Evolutionary conservation across 1,284 basidiomycete genomes (phyloP).

Genomic region (Peniophora sp.): DNA sequence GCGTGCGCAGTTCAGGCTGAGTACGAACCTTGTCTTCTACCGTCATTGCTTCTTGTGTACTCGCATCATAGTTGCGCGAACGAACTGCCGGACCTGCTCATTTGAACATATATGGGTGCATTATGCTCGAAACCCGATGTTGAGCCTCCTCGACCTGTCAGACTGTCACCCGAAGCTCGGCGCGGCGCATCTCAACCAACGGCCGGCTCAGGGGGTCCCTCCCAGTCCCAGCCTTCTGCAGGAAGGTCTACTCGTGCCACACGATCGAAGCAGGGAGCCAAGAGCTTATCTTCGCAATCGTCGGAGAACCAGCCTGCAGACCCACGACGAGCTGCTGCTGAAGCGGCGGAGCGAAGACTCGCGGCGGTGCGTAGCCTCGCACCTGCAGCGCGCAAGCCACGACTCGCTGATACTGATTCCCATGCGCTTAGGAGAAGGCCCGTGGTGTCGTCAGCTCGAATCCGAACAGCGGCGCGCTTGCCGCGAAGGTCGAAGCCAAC

Average conservation of each 20-base stretch:
- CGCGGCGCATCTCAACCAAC: too few species aligned
- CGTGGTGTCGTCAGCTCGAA: constrained; percentile 54
- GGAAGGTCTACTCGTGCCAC: too few species aligned
- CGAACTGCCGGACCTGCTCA: background rate
- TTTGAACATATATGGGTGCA: constrained; percentile 44
- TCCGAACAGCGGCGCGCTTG: constrained; percentile 57
- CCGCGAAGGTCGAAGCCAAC: constrained; percentile 43
- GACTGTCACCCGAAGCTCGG: constrained; percentile 25
- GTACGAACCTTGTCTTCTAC: too few species aligned
- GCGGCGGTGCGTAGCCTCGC: constrained; percentile 35
- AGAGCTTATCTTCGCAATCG: too few species aligned
- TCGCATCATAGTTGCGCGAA: background rate
- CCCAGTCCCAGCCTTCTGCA: too few species aligned
- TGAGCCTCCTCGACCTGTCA: constrained; percentile 41
- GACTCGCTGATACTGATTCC: constrained; percentile 10
- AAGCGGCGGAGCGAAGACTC: constrained; percentile 60
- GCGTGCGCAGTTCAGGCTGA: too few species aligned
- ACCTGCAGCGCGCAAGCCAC: background rate
- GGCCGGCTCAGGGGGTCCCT: too few species aligned
- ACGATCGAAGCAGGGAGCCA: too few species aligned
- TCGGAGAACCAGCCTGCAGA: constrained; percentile 18
- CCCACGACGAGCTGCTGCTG: constrained; percentile 56
- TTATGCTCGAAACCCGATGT: constrained; percentile 53
- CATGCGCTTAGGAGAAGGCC: constrained; percentile 34
- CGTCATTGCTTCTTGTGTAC: background rate